Percentiles rank a stretch among this genome's conserved stretches.
These are phyloP conservation scores for Aspergillus olivimuriae DNA, from an alignment of 495 filamentous ascomycete genomes.

Conservation along the genomic window DNA sequence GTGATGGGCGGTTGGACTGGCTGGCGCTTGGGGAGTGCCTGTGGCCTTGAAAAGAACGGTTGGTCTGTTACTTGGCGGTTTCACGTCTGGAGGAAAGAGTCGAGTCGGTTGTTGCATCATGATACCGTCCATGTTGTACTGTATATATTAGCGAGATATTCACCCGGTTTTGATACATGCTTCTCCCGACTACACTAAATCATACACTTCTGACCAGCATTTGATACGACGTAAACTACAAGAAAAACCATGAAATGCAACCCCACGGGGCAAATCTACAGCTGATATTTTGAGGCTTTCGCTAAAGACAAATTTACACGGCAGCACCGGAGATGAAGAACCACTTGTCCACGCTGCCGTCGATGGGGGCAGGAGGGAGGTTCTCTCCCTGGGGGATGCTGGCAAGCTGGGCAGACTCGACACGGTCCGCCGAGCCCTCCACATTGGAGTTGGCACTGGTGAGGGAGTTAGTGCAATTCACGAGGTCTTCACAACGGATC, in stretches of 20 bases:
- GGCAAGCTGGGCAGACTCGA: conserved; percentile 56
- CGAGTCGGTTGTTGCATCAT: conserved; percentile 14
- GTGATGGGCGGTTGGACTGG: neutral
- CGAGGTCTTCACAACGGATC: neutral
- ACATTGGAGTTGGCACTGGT: conserved; percentile 73
- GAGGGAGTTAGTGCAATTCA: conserved; percentile 21
- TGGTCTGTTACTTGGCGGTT: no score
- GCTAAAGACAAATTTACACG: conserved; percentile 47
- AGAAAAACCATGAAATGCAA: neutral
- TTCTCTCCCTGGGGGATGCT: conserved; percentile 68
- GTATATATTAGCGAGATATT: neutral
- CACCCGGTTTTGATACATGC: neutral
- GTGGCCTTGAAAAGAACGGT: no score
- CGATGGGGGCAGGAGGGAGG: conserved; percentile 77
- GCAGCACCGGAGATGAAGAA: conserved; percentile 99
- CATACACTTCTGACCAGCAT: neutral
- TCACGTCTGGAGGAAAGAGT: no score
- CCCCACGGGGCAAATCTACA: conserved; percentile 5
- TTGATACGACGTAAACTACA: neutral
- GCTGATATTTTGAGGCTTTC: conserved; percentile 18
- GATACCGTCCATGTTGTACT: conserved; percentile 9
- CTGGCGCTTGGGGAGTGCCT: no score
- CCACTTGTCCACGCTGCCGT: conserved; percentile 99
- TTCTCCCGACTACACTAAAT: neutral
- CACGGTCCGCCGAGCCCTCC: conserved; percentile 58